Percentiles rank a stretch among this genome's conserved stretches.
phyloP scores from a whole-genome alignment of 2,329 filamentous ascomycete genomes.

The Didymella glomerata region DNA sequence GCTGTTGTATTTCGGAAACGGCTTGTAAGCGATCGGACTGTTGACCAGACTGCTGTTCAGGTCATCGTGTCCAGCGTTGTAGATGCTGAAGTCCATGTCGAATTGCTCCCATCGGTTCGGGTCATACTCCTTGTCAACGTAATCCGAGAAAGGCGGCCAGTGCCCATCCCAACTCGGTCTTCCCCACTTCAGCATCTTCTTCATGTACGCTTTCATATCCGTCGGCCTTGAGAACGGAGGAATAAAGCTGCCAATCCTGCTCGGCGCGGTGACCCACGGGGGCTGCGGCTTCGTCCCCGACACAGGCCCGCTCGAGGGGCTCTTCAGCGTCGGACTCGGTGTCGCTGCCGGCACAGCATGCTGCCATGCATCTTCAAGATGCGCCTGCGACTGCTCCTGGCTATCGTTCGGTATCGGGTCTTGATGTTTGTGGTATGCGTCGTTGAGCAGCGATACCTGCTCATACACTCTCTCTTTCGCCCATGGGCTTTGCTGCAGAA shows the following conservation, averaged over 20 bases:
- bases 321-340: constrained; percentile 17
- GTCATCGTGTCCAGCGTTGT: constrained; percentile 47
- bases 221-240: constrained; percentile 29
- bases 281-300: constrained; percentile 26
- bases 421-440: constrained; percentile 24
- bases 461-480: constrained; percentile 37
- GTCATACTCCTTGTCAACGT: constrained; percentile 55
- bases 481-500: constrained; percentile 44
- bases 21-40: constrained; percentile 68
- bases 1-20: constrained; percentile 76
- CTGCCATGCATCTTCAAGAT: constrained; percentile 37
- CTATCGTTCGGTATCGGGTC: constrained; percentile 22
- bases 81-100: constrained; percentile 50
- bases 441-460: constrained; percentile 34
- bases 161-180: constrained; percentile 51
- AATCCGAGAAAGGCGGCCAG: constrained; percentile 57
- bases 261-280: constrained; percentile 38
- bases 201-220: constrained; percentile 50
- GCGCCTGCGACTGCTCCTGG: constrained; percentile 23
- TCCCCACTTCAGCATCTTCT: constrained; percentile 55
- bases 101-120: constrained; percentile 60
- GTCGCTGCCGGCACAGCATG: constrained; percentile 26
- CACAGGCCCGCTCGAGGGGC: constrained; percentile 16
- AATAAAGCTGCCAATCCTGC: constrained; percentile 27
- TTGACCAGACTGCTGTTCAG: constrained; percentile 35